A percentile compares a stretch with the other conserved stretches of the same genome.
Conservation (phyloP, 75 land plant genomes). For the Cupressus sempervirens region DNA sequence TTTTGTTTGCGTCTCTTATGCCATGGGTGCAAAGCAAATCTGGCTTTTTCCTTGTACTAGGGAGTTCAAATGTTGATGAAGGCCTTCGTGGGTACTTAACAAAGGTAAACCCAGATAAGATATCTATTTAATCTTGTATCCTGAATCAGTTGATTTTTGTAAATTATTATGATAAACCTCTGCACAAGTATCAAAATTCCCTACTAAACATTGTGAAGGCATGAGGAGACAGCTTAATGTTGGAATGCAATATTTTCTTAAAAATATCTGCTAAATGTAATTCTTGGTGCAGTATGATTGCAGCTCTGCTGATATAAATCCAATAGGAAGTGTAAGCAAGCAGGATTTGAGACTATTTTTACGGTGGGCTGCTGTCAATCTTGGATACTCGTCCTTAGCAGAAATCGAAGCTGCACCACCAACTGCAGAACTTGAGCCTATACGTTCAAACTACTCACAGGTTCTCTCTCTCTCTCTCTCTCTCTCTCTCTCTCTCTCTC, state of each 20-base stretch:
- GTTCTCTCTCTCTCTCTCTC: conserved; percentile 23
- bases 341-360: conserved; percentile 84
- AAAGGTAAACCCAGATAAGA: conserved; percentile 49
- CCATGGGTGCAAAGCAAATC: conserved; percentile 92
- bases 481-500: neutral
- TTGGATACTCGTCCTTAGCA: conserved; percentile 69
- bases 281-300: conserved; percentile 80
- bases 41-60: conserved; percentile 94
- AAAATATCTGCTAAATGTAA: neutral
- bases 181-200: neutral
- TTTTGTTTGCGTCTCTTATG: conserved; percentile 91
- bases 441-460: conserved; percentile 81
- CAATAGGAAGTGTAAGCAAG: conserved; percentile 97
- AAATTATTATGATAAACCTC: neutral
- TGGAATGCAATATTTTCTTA: neutral
- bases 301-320: conserved; percentile 99
- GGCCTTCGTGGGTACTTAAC: conserved; percentile 97
- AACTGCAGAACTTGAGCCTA: conserved; percentile 97
- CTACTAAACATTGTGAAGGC: neutral
- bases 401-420: conserved; percentile 98
- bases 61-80: conserved; percentile 99
- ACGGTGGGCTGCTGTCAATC: conserved; percentile 86
- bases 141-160: neutral
- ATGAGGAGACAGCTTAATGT: neutral
- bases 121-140: conserved; percentile 1